phyloP scores from a whole-genome alignment of 2,329 filamentous ascomycete species.

The Alternaria viburni region DNA sequence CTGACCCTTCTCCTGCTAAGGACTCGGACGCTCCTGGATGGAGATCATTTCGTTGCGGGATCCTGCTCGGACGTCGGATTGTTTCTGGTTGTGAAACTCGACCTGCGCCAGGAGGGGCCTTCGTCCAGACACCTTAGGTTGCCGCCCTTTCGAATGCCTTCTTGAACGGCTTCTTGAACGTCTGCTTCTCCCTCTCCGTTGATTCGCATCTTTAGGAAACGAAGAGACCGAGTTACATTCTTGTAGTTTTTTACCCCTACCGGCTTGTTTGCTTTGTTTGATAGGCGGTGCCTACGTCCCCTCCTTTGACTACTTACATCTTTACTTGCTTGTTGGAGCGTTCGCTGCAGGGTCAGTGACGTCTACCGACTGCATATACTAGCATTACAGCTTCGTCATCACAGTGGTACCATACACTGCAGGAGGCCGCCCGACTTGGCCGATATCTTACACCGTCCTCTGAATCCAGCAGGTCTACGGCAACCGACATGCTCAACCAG shows the following conservation, averaged over 20 bases:
- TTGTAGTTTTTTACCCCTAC: slow-evolving; percentile 4
- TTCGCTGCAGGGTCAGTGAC: slow-evolving; percentile 27
- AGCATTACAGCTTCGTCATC: slow-evolving; percentile 8
- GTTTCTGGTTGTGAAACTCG: slow-evolving; percentile 38
- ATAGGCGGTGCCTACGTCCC: slow-evolving; percentile 25
- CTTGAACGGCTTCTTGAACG: slow-evolving; percentile 6
- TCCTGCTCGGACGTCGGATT: slow-evolving; percentile 11
- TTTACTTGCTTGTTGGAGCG: slow-evolving; percentile 6
- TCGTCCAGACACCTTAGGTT: slow-evolving; percentile 10
- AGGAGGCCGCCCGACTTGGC: slow-evolving; percentile 12
- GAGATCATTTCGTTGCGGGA: slow-evolving; percentile 22
- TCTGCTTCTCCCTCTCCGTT: background rate
- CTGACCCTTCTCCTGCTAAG: background rate
- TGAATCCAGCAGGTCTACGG: background rate
- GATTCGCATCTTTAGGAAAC: background rate
- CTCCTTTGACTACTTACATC: slow-evolving; percentile 17
- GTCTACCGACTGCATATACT: slow-evolving; percentile 9
- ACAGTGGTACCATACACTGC: slow-evolving; percentile 19
- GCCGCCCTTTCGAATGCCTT: slow-evolving; percentile 26
- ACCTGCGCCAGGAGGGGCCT: slow-evolving; percentile 19
- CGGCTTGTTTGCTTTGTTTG: slow-evolving; percentile 2
- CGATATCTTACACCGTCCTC: background rate
- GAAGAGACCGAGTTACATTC: slow-evolving; percentile 2
- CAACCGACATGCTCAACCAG: slow-evolving; percentile 45
- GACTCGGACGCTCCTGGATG: slow-evolving; percentile 30